These are phyloP conservation scores for Globisporangium cylindrosporum DNA, from an alignment of 352 stramenopile genomes.

Conservation along the genomic window DNA sequence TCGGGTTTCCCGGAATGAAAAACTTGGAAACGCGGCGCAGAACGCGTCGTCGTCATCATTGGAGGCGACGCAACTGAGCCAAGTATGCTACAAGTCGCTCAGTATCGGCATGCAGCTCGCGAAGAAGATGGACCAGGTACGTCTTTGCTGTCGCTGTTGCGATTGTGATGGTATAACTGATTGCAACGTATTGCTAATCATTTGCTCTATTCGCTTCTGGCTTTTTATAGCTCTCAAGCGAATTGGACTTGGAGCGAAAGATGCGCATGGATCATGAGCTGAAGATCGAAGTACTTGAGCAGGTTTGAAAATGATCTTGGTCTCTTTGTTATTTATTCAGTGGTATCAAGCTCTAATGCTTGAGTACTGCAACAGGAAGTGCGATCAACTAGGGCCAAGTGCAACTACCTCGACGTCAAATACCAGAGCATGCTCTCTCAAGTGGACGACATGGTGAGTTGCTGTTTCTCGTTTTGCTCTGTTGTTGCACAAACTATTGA, in stretches of 20 bases:
- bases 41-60: background rate
- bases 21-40: slow-evolving; percentile 2
- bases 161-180: background rate
- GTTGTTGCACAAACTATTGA: too few species aligned
- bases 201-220: background rate
- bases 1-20: background rate
- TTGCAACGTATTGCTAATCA: background rate
- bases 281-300: slow-evolving; percentile 36
- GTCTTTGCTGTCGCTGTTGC: background rate
- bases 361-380: slow-evolving; percentile 25
- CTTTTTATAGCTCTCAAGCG: slow-evolving; percentile 25
- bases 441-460: slow-evolving; percentile 26
- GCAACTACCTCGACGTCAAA: slow-evolving; percentile 42
- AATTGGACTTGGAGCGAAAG: slow-evolving; percentile 27
- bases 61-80: slow-evolving; percentile 17
- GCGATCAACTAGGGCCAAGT: slow-evolving; percentile 32
- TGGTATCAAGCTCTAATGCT: background rate
- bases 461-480: too few species aligned
- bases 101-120: slow-evolving; percentile 29
- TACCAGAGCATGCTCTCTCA: slow-evolving; percentile 31
- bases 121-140: slow-evolving; percentile 33
- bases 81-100: slow-evolving; percentile 43
- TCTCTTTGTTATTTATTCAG: background rate
- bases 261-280: slow-evolving; percentile 29
- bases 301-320: slow-evolving; percentile 1